Percentiles rank a stretch among this genome's conserved stretches.
These are phyloP conservation scores for Epichloe coenophiala DNA, from an alignment of 2,329 filamentous ascomycete genomes.

Conservation along the genomic window DNA sequence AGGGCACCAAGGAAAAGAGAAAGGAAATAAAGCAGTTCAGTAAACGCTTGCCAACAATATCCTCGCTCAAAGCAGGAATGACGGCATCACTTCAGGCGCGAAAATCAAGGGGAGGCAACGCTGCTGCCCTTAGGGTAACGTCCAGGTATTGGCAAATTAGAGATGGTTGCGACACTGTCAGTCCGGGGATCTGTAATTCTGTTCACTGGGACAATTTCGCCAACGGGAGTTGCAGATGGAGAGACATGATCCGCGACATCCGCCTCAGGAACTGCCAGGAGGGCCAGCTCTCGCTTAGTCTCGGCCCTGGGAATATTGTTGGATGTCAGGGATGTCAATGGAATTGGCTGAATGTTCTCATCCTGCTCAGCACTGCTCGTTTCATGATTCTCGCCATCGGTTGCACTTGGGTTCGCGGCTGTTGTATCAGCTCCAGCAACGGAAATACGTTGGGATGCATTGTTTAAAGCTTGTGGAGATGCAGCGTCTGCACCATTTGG, in stretches of 20 bases:
- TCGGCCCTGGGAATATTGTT: slow-evolving; percentile 9
- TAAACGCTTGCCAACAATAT: background rate
- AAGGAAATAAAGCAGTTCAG: background rate
- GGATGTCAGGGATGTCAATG: slow-evolving; percentile 4
- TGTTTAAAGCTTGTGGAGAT: background rate
- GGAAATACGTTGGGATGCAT: background rate
- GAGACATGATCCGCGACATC: slow-evolving; percentile 6
- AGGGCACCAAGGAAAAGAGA: background rate
- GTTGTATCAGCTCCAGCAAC: background rate
- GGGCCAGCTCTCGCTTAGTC: slow-evolving; percentile 12
- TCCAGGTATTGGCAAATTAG: slow-evolving; percentile 56
- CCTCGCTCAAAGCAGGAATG: background rate
- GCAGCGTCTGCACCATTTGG: background rate
- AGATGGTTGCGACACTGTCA: slow-evolving; percentile 41
- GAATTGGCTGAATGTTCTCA: slow-evolving; percentile 9
- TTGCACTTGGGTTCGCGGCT: background rate
- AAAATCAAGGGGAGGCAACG: slow-evolving; percentile 23
- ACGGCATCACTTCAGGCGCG: background rate
- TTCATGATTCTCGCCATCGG: slow-evolving; percentile 6
- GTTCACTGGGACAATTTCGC: slow-evolving; percentile 2
- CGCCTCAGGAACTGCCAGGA: slow-evolving; percentile 9
- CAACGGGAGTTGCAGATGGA: slow-evolving; percentile 2
- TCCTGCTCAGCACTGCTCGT: slow-evolving; percentile 2
- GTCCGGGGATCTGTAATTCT: slow-evolving; percentile 19
- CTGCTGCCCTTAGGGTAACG: slow-evolving; percentile 39